These are phyloP conservation scores for Kockiozyma suomiensis DNA, from an alignment of 805 yeast genomes.

Conservation along the genomic window DNA sequence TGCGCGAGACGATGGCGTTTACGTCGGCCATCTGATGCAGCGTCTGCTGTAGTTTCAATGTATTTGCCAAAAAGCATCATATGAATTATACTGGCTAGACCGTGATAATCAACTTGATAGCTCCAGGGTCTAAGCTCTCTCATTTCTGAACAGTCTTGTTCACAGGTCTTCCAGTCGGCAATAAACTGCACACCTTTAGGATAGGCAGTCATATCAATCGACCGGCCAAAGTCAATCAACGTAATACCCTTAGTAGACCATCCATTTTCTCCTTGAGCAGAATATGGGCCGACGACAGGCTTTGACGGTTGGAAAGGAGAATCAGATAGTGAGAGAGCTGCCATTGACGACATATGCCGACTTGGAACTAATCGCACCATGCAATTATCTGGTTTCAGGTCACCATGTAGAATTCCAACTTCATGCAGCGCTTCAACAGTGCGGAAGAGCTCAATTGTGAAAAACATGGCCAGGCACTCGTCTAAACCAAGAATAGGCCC, in stretches of 20 bases:
- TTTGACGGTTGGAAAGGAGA: background rate
- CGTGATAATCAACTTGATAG: slow-evolving; percentile 81
- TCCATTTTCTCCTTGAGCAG: slow-evolving; percentile 45
- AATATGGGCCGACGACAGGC: slow-evolving; percentile 36
- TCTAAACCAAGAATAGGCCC: slow-evolving; percentile 45
- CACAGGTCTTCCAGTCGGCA: slow-evolving; percentile 62
- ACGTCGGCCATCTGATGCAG: slow-evolving; percentile 28
- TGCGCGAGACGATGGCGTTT: slow-evolving; percentile 46
- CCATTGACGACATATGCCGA: slow-evolving; percentile 25
- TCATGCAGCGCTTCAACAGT: slow-evolving; percentile 64
- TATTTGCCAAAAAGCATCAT: slow-evolving; percentile 69
- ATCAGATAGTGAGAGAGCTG: slow-evolving; percentile 18
- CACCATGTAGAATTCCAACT: slow-evolving; percentile 76
- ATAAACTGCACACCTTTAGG: slow-evolving; percentile 52
- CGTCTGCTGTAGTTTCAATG: slow-evolving; percentile 50
- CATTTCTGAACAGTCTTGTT: slow-evolving; percentile 76
- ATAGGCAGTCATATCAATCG: slow-evolving; percentile 68
- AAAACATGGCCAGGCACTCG: slow-evolving; percentile 63
- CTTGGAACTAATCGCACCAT: slow-evolving; percentile 60
- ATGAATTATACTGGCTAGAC: slow-evolving; percentile 75
- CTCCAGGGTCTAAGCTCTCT: slow-evolving; percentile 64
- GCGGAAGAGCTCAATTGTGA: slow-evolving; percentile 65
- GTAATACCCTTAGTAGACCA: slow-evolving; percentile 60
- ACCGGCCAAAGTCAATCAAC: slow-evolving; percentile 79
- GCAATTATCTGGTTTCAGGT: slow-evolving; percentile 82